Base-by-base conservation (phyloP, 2,329 filamentous ascomycete genomes). In the Alternaria atra region DNA sequence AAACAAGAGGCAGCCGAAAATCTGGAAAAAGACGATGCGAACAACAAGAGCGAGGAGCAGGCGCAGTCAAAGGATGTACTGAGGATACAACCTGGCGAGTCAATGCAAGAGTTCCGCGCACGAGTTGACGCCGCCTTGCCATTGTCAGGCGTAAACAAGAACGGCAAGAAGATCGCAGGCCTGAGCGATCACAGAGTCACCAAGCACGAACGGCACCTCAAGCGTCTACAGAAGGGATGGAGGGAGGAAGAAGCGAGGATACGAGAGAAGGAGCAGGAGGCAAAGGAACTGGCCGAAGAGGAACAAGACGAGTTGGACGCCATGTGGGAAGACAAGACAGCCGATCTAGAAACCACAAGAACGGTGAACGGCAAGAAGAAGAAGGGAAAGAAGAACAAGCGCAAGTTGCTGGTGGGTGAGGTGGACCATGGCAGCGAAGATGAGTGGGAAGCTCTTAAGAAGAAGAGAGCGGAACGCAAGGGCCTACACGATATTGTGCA, bases 71-170 rank as follows among this genome's bases (percentile, higher is more conserved):
- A 58, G 30, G 51, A 64, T 4, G 63, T 53, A 2, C 56, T 70
- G 40, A 70, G 64, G 48, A 97, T 98, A 65, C 86, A 88, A 15
- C 93, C 94, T 0, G 92, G 93, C 52, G 95, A 99, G 79, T 87
- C 88, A 52, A 82, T 98, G 73, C 88, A 90, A 5, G 91, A 96
- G 53, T 99, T 96, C 75, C 83, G 89, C 7, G 87, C 89, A 10
- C 89, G 94, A 30, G 95, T 99, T 6, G 90, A 98, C 74, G 91
- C 92, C 50, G 89, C 92, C 0, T 83, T 98, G 6, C 94, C 94
- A 0, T 81, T 99, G 0, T 83, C 88, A 7, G 89, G 90, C 0
- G 83, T 97, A 8, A 78, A 70, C 63, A 76, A 84, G 8, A 88
- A 84, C 67, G 88, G 87, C 53, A 89, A 87, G 66, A 89, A 90